Evolutionary conservation across 2,329 filamentous ascomycete species (phyloP), one percentile per base, ranked within the genome.

Genomic region (Fusarium tuaranense): DNA sequence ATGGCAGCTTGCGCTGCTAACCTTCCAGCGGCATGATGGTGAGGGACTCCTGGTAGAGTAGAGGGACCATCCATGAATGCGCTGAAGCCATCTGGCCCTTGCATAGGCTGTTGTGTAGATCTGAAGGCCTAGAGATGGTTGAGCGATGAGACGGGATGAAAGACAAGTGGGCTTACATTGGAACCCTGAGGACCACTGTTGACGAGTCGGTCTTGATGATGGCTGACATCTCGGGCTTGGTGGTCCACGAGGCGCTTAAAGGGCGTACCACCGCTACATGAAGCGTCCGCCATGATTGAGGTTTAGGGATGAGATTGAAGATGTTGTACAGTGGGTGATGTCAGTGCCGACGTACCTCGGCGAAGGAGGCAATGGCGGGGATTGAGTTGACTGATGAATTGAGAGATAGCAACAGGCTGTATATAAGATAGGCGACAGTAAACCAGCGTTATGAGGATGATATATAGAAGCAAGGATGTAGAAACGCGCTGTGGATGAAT

Each of bases 221-320:
- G 82, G 73, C 83, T 84, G 59, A 81, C 79, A 75, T 86, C 84
- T 53, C 82, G 81, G n/a, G 80, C 79, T 61, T 86, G 84, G 44
- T 86, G 84, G 10, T 86, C 83, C 22, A 84, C 76, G 48, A 86
- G 80, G 14, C 81, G 82, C 79, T 86, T 86, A 65, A 86, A 85
- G 39, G 85, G 84, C 59, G 83, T 83, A 3, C 81, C 80, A 38
- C 84, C 84, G 70, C 84, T 84, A 71, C 85, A 86, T 12, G 84
- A 84, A 65, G 81, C 80, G 63, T 85, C 84, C 41, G 83, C 81
- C 84, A 86, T 86, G 64, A 30, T 59, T 63, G 44, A 14, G 55
- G 25, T 62, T 16, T 36, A 39, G 32, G 22, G 27, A 61, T 44
- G 44, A 32, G 36, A 27, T 5, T n/a, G 57, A 65, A 67, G 61